phyloP scores from a whole-genome alignment of 2,329 filamentous ascomycete species.

The Aspergillus transmontanensis region DNA sequence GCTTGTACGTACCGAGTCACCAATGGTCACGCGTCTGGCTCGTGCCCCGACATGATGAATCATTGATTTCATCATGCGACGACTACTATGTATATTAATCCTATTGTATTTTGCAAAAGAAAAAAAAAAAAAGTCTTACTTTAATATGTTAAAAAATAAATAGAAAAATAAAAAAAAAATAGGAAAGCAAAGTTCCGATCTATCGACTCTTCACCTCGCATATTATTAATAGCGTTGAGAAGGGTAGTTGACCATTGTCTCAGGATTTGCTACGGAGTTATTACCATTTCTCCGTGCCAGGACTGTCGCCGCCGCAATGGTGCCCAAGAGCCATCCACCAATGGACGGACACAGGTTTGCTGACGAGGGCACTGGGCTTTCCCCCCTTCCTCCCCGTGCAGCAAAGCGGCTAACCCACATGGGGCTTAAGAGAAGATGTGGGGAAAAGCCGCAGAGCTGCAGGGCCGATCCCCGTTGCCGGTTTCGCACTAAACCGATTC shows the following conservation, averaged over 20 bases:
- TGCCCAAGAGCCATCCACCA: constrained; percentile 12
- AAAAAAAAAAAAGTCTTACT: background rate
- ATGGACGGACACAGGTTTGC: background rate
- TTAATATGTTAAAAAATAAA: background rate
- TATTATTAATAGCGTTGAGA: background rate
- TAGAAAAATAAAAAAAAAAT: background rate
- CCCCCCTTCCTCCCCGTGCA: background rate
- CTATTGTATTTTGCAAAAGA: background rate
- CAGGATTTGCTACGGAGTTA: background rate
- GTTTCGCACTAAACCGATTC: constrained; percentile 26
- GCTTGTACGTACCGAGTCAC: background rate
- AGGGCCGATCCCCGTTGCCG: constrained; percentile 32
- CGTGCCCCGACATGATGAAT: constrained; percentile 4
- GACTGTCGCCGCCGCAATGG: constrained; percentile 8
- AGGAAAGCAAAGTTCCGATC: background rate
- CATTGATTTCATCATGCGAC: constrained; percentile 5
- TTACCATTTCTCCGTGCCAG: background rate
- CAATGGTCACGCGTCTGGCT: background rate
- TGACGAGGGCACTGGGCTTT: background rate
- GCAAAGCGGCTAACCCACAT: background rate
- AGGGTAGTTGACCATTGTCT: background rate
- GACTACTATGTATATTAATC: background rate
- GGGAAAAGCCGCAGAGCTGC: constrained; percentile 25
- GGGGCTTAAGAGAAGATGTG: constrained; percentile 15
- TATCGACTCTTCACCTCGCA: background rate